Base-by-base conservation (phyloP, 2,329 filamentous ascomycete genomes). In the Mycogone perniciosa region DNA sequence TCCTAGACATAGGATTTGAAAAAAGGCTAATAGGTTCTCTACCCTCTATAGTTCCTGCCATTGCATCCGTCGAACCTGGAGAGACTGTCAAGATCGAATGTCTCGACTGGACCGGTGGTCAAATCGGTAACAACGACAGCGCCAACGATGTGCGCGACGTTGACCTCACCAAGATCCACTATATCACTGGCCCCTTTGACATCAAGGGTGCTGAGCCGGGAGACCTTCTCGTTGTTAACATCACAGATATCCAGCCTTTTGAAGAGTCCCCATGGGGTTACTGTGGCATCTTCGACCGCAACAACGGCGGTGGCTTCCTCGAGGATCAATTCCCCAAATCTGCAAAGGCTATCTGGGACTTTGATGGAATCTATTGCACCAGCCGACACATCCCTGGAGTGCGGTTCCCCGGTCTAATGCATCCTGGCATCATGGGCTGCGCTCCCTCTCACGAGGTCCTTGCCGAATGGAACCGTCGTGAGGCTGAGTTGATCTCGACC, bases 31-130 rank as follows among this genome's bases (percentile, higher is more conserved):
- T 42, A 27, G 6, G n/a, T 26, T 29, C 20, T 38, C 10, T 20
- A 9, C 33, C 27, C 9, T 3, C 11, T 6, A 6, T 54, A 93
- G 88, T 95, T 46, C 91, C 91, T 0, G 81, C 79, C 50, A 78
- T 76, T 46, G 86, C 76, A 31, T 82, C 78, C 1, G 89, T 96
- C 62, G 84, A 86, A 60, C 84, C 91, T 62, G 85, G 85, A 31
- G 91, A 96, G 70, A 88, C 88, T 0, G 90, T 96, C 58, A 95
- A 95, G 70, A 95, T 96, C 57, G 89, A 96, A 74, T 96, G 91
- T 62, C 75, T 93, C 6, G 89, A 95, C 71, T 95, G 89, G 83
- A 84, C 82, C 5, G 82, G 82, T 26, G 90, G 90, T 2, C 90
- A 96, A 61, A 95, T 96, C 62, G 78, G 80, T 50, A 95, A 96